Percentiles rank a stretch among this genome's conserved stretches.
These are phyloP conservation scores for Kodamaea anthophila DNA, from an alignment of 1,139 yeast species.

Conservation along the genomic window DNA sequence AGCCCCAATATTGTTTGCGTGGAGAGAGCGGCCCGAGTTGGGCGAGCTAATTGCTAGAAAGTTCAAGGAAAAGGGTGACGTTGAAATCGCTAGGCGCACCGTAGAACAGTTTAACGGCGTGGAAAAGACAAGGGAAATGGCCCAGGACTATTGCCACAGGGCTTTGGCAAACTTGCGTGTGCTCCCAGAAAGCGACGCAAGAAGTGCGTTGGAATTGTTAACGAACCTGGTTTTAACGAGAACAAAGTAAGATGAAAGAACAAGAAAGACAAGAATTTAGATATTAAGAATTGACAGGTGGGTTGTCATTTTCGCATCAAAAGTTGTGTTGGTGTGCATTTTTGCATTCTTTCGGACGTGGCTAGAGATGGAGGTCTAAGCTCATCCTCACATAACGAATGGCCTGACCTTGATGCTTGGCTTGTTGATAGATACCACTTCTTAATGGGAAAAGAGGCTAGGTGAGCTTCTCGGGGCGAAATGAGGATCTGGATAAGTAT, in stretches of 20 bases:
- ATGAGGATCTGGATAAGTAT: too few relatives aligned
- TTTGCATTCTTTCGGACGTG: too few relatives aligned
- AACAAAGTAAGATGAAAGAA: slow-evolving; percentile 60
- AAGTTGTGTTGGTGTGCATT: too few relatives aligned
- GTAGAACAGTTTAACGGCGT: slow-evolving; percentile 73
- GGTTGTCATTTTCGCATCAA: too few relatives aligned
- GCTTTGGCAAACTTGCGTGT: slow-evolving; percentile 68
- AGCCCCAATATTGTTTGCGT: slow-evolving; percentile 92
- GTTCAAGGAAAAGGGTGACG: slow-evolving; percentile 76
- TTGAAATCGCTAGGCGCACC: slow-evolving; percentile 67
- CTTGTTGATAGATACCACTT: too few relatives aligned
- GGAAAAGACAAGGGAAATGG: slow-evolving; percentile 68
- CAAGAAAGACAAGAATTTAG: too few relatives aligned
- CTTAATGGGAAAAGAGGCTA: too few relatives aligned
- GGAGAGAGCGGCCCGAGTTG: slow-evolving; percentile 81
- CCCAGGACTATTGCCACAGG: slow-evolving; percentile 65
- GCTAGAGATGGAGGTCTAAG: too few relatives aligned
- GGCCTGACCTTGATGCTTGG: too few relatives aligned
- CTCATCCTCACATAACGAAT: too few relatives aligned
- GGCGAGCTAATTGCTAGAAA: slow-evolving; percentile 82
- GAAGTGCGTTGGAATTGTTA: slow-evolving; percentile 79
- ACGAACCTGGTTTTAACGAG: slow-evolving; percentile 83
- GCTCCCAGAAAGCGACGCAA: slow-evolving; percentile 83
- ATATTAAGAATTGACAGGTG: too few relatives aligned
- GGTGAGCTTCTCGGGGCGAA: too few relatives aligned